phyloP scores from a whole-genome alignment of 805 yeast species.

The Soucietia sequanensis region DNA sequence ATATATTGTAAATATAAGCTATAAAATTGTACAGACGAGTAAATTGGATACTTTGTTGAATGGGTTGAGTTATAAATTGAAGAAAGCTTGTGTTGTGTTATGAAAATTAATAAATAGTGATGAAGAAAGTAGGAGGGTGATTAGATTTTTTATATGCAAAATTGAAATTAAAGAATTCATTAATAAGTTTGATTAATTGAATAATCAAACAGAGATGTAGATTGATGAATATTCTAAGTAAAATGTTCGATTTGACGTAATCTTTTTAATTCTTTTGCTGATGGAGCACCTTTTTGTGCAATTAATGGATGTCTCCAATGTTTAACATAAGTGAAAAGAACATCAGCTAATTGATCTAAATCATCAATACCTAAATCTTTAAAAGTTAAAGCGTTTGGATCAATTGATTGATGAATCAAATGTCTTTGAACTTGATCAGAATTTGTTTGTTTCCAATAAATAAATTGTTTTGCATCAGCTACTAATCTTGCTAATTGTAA shows the following conservation, averaged over 20 bases:
- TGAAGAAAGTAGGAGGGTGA: too few species aligned
- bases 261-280: slow-evolving; percentile 38
- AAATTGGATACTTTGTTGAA: too few species aligned
- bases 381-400: slow-evolving; percentile 60
- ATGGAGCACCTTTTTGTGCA: slow-evolving; percentile 43
- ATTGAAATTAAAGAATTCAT: too few species aligned
- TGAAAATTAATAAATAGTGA: too few species aligned
- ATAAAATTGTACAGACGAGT: too few species aligned
- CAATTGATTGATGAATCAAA: slow-evolving; percentile 62
- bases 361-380: slow-evolving; percentile 65
- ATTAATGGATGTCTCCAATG: slow-evolving; percentile 52
- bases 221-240: slow-evolving; percentile 23
- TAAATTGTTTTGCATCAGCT: slow-evolving; percentile 42
- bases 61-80: too few species aligned
- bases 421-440: slow-evolving; percentile 77
- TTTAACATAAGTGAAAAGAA: slow-evolving; percentile 44
- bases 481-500: slow-evolving; percentile 44
- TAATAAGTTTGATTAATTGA: too few species aligned
- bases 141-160: too few species aligned
- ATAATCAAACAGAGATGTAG: too few species aligned
- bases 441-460: slow-evolving; percentile 51
- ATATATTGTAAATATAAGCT: too few species aligned
- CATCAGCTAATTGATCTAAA: slow-evolving; percentile 40
- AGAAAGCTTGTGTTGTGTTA: too few species aligned
- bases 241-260: slow-evolving; percentile 47